Evolutionary conservation across 2,329 filamentous ascomycete species (phyloP).

Genomic region (Metarhizium rileyi): DNA sequence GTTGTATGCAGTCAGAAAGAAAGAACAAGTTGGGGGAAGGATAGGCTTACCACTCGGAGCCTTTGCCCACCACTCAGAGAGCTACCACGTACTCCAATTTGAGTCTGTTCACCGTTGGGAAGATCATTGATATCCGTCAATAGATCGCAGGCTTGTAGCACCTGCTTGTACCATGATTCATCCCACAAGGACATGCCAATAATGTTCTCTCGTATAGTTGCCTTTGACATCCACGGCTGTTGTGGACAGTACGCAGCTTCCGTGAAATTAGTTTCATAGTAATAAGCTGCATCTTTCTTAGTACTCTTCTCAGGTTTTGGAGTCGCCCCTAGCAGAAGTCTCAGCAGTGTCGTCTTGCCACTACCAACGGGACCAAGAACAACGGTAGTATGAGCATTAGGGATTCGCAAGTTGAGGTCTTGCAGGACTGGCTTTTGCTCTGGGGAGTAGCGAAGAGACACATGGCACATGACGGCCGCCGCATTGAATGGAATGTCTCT

Average conservation of each 20-base stretch:
- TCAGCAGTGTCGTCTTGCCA: constrained; percentile 14
- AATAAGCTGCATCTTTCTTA: too few species aligned
- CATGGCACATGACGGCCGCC: constrained; percentile 1
- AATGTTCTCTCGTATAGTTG: constrained; percentile 15
- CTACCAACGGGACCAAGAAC: constrained; percentile 13
- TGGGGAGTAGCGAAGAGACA: constrained; percentile 4
- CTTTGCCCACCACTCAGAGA: constrained; percentile 17
- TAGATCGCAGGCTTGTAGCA: constrained; percentile 11
- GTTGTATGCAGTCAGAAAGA: too few species aligned
- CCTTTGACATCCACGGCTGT: constrained; percentile 13
- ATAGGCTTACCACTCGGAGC: constrained; percentile 15
- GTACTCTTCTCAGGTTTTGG: constrained; percentile 6
- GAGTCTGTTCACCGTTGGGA: constrained; percentile 12
- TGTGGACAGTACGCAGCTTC: constrained; percentile 15
- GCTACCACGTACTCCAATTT: constrained; percentile 13
- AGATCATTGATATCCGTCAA: constrained; percentile 11
- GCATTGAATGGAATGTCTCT: background rate
- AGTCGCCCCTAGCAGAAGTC: constrained; percentile 12
- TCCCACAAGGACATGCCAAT: constrained; percentile 11
- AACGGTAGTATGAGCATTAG: constrained; percentile 9
- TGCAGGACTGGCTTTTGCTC: constrained; percentile 2
- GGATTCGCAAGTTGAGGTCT: constrained; percentile 7
- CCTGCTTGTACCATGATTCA: constrained; percentile 12
- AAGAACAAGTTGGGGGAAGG: too few species aligned
- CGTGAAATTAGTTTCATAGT: constrained; percentile 5